Percentiles rank a stretch among this genome's conserved stretches.
Evolutionary conservation across 805 yeast genomes (phyloP).

Genomic region (Hagleromyces aurorensis): DNA sequence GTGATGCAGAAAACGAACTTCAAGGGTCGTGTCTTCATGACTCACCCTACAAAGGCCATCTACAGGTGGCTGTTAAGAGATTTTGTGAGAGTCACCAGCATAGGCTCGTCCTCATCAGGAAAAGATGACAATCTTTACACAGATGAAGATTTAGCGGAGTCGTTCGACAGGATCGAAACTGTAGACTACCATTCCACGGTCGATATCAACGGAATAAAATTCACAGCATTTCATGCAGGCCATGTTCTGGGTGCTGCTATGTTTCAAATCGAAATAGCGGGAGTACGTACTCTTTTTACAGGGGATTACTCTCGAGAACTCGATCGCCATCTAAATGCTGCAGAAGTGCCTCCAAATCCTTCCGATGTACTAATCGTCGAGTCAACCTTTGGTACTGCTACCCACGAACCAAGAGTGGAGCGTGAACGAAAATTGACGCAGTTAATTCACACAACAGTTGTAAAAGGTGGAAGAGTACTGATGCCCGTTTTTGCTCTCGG

Average conservation of each 20-base stretch:
- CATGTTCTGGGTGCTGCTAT: slow-evolving; percentile 98
- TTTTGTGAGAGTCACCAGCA: slow-evolving; percentile 80
- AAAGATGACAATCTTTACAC: slow-evolving; percentile 56
- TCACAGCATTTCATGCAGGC: slow-evolving; percentile 99
- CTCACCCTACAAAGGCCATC: slow-evolving; percentile 97
- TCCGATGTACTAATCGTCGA: slow-evolving; percentile 92
- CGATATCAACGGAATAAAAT: slow-evolving; percentile 88
- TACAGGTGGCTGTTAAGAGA: slow-evolving; percentile 93
- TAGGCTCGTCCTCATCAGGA: slow-evolving; percentile 37
- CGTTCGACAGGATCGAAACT: slow-evolving; percentile 87
- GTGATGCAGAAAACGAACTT: slow-evolving; percentile 96
- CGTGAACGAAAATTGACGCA: slow-evolving; percentile 77
- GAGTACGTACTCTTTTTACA: slow-evolving; percentile 78
- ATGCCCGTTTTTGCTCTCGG: slow-evolving; percentile 96
- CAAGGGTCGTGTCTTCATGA: slow-evolving; percentile 95
- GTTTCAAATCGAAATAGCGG: slow-evolving; percentile 93
- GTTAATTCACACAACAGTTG: slow-evolving; percentile 72
- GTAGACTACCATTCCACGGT: slow-evolving; percentile 93
- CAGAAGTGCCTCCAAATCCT: slow-evolving; percentile 81
- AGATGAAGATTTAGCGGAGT: slow-evolving; percentile 80
- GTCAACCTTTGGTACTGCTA: slow-evolving; percentile 96
- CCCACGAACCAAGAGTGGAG: slow-evolving; percentile 84
- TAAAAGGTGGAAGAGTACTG: slow-evolving; percentile 84
- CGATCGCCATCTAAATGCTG: slow-evolving; percentile 89
- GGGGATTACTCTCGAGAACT: slow-evolving; percentile 97